Conservation (phyloP, 179 eudicot genomes). For the Beta macrorhiza region DNA sequence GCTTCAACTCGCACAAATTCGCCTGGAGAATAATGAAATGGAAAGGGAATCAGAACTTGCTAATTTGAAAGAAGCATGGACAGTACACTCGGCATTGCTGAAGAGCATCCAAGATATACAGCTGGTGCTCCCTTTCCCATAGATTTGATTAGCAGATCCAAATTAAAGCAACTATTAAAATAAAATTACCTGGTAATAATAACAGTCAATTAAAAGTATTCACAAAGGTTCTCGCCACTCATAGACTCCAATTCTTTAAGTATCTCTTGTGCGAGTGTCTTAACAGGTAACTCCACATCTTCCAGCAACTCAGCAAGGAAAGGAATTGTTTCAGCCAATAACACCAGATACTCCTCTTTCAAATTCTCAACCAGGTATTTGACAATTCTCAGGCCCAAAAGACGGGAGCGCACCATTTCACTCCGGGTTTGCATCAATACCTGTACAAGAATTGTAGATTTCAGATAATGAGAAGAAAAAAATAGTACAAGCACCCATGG, state of each 20-base stretch:
- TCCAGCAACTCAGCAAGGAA: conserved; percentile 88
- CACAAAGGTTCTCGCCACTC: conserved; percentile 87
- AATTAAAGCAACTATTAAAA: conserved; percentile 1
- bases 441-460: conserved; percentile 37
- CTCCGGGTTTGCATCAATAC: conserved; percentile 89
- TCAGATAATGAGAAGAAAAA: not conserved
- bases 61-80: not conserved
- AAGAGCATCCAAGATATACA: not conserved
- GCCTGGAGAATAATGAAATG: not conserved
- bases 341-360: conserved; percentile 80
- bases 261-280: conserved; percentile 87
- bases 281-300: conserved; percentile 78
- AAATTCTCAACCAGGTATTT: conserved; percentile 76
- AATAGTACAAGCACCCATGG: not conserved
- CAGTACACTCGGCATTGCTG: not conserved
- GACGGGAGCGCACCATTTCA: conserved; percentile 68
- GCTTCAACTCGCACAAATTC: not conserved
- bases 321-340: conserved; percentile 87
- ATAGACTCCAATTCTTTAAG: conserved; percentile 77
- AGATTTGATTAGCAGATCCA: not conserved
- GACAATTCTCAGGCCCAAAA: conserved; percentile 68
- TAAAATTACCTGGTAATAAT: conserved; percentile 13
- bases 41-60: not conserved
- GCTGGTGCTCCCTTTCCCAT: not conserved
- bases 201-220: conserved; percentile 50